Evolutionary conservation across 331 rosid genomes (phyloP).

Genomic region (Acacia pycnantha): DNA sequence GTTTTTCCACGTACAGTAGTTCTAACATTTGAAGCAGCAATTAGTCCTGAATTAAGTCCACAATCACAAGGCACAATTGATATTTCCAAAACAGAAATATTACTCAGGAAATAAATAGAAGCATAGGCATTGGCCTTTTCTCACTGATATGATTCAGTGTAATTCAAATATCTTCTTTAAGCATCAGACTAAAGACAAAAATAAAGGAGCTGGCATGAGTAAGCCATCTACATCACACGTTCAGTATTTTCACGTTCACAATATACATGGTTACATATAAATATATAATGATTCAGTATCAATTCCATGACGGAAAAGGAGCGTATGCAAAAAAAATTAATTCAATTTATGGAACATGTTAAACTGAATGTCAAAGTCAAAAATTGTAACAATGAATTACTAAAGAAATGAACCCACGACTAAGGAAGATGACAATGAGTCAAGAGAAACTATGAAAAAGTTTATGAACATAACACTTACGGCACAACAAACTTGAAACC

Average conservation of each 20-base stretch:
- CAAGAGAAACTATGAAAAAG: not conserved
- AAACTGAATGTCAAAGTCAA: not conserved
- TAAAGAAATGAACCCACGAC: not conserved
- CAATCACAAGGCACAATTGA: not conserved
- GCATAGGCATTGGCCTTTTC: not conserved
- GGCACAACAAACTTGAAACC: conserved; percentile 55
- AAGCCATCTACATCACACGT: not conserved
- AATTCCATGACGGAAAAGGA: not conserved
- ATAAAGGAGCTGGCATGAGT: not conserved
- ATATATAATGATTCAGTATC: not conserved
- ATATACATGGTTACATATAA: not conserved
- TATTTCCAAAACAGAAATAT: not conserved
- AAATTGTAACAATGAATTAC: not conserved
- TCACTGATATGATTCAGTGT: not conserved
- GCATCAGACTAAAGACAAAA: conserved; percentile 6
- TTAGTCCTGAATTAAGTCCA: not conserved
- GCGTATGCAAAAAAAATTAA: not conserved
- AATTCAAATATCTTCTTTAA: not conserved
- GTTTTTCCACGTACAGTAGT: not conserved
- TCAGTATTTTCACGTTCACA: not conserved
- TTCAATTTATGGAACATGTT: not conserved
- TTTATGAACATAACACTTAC: conserved; percentile 40
- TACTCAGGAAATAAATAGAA: not conserved
- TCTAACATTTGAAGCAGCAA: not conserved
- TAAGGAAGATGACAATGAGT: not conserved